Evolutionary conservation across 495 filamentous ascomycete genomes (phyloP), one percentile per base, ranked within the genome.

Genomic region (Podospora australis): DNA sequence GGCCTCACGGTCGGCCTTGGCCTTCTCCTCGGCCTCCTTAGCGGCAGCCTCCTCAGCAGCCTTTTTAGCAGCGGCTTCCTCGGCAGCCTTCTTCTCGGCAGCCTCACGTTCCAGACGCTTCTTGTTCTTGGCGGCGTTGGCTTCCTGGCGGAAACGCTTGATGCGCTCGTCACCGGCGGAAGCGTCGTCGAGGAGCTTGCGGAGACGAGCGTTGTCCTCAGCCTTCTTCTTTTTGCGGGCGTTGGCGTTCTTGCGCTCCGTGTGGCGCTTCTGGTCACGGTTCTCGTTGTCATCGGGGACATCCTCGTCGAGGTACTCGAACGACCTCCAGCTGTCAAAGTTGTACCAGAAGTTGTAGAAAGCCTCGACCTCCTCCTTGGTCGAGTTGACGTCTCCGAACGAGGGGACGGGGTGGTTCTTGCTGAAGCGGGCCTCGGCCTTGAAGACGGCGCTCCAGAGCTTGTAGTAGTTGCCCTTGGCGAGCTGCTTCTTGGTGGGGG

Each of bases 271-370:
- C 78, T 98, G 92, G 72, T 97, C 88, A 66, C 92, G 88, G 78
- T 89, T 94, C 74, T 96, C 92, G 71, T 88, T 92, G 78, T 98
- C 92, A 63, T 98, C 92, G 30, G 92, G 92, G 14, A 98, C 90
- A 60, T 98, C 92, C 74, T 97, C 92, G 61, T 98, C 94, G 30
- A 91, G 86, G 67, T 98, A 98, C 72, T 98, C 92, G 66, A 98
- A 98, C 20, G 86, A 81, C 40, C 92, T 78, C 92, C 92, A 98
- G 67, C 85, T 90, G 78, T 98, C 94, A 59, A 98, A 92, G 75
- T 90, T 90, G 78, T 96, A 98, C 85, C 87, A 98, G 78, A 96
- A 98, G 77, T 97, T 95, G 78, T 98, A 98, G 75, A 98, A 98
- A 47, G 72, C 70, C 61, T 96, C 87, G 21, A 98, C 91, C 1